These are phyloP conservation scores for Gamarada debralockiae DNA, from an alignment of 495 filamentous ascomycete genomes.

Conservation along the genomic window DNA sequence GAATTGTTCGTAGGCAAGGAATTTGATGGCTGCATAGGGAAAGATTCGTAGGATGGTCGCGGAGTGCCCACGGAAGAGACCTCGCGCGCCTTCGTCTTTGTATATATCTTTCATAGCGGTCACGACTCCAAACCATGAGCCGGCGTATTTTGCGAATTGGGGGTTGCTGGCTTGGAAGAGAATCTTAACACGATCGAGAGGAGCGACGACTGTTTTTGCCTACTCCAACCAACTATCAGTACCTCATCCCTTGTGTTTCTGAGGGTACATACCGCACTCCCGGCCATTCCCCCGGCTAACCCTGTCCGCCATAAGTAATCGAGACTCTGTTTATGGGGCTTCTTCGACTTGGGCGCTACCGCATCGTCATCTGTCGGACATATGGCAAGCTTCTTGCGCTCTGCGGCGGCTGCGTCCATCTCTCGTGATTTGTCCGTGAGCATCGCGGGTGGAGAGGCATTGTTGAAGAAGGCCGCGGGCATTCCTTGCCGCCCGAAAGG, in stretches of 20 bases:
- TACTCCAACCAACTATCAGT: slow-evolving; percentile 29
- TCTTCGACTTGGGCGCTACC: slow-evolving; percentile 29
- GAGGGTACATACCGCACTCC: slow-evolving; percentile 66
- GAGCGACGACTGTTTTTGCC: slow-evolving; percentile 95
- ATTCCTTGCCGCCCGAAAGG: slow-evolving; percentile 33
- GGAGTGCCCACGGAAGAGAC: slow-evolving; percentile 89
- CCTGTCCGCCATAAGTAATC: slow-evolving; percentile 81
- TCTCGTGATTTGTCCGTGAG: slow-evolving; percentile 37
- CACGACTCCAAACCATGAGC: slow-evolving; percentile 77
- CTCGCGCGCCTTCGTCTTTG: slow-evolving; percentile 61
- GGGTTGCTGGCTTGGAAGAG: slow-evolving; percentile 96
- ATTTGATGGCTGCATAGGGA: slow-evolving; percentile 96
- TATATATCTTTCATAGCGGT: slow-evolving; percentile 82
- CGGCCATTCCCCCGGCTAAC: slow-evolving; percentile 82
- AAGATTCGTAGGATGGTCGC: slow-evolving; percentile 93
- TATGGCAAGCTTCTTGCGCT: slow-evolving; percentile 21
- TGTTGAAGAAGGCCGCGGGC: slow-evolving; percentile 43
- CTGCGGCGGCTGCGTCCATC: slow-evolving; percentile 17
- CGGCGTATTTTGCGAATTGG: slow-evolving; percentile 86
- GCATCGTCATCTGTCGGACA: slow-evolving; percentile 26
- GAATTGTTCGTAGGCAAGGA: slow-evolving; percentile 95
- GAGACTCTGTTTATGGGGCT: slow-evolving; percentile 63
- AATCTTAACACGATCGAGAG: slow-evolving; percentile 97
- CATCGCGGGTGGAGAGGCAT: slow-evolving; percentile 37
- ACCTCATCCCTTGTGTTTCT: neutral